Base-by-base conservation (phyloP, 2,329 filamentous ascomycete genomes). In the Zopfia rhizophila region DNA sequence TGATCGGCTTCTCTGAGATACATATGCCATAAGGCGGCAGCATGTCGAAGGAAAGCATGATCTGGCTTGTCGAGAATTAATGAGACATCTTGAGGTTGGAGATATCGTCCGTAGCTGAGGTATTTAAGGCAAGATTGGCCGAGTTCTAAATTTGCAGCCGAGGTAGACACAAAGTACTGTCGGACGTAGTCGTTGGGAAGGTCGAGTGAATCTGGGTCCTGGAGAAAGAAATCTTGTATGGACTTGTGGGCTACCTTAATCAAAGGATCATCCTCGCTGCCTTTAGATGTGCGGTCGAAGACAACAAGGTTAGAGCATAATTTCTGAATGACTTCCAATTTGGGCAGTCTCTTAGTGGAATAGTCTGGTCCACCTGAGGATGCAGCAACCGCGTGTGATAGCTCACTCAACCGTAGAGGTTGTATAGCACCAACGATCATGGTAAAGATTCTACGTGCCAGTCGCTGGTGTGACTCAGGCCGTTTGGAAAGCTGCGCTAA, bases 161-260 rank as follows among this genome's bases (percentile, higher is more conserved):
- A 16, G 6, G 25, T 13, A 31, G 38, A 17, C 5, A 48, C 39
- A 19, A 52, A 52, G 21, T 35, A 52, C 19, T 43, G 11, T 14
- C 31, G 27, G 5, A 52, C 12, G 11, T 24, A 13, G 3, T 32
- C 24, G 22, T 48, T 38, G 17, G 38, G 32, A 5, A 47, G 13
- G 5, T 38, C 28, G 7, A 52, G 27, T 10, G 12, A 8, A 10
- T 24, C 37, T 25, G 48, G 48, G 28, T 52, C 45, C 25, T 48
- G 40, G 8, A 29, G 8, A 29, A 52, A 48, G 28, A 52, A 52
- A 31, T 52, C 48, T 12, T 38, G 45, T 17, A 52, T 28, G 5
- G 48, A 52, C 28, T 52, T 52, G 23, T 52, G 48, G 3, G 33
- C 39, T 6, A 52, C 30, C 30, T 52, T 52, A 11, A 52, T 29